Evolutionary conservation across 106 monocot genomes (phyloP).

Genomic region (Gastrodia elata): DNA sequence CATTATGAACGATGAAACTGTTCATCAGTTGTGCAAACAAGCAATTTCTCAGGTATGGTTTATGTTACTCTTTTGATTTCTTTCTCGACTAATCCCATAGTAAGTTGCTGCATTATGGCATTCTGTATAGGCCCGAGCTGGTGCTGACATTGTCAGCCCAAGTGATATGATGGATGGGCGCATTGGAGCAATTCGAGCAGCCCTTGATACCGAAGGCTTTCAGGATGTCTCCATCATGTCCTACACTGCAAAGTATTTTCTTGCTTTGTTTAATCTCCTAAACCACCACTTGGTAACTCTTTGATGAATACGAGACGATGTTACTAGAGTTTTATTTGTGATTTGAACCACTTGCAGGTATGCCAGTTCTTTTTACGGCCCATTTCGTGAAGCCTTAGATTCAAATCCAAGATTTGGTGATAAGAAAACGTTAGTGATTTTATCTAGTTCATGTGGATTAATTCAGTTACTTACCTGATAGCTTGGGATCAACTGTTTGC

Average conservation of each 20-base stretch:
- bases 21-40: conserved; percentile 95
- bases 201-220: conserved; percentile 88
- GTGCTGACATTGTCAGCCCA: conserved; percentile 97
- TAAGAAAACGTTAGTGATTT: conserved; percentile 85
- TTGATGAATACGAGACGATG: not conserved
- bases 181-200: conserved; percentile 67
- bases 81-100: not conserved
- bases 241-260: conserved; percentile 87
- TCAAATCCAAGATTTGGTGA: conserved; percentile 98
- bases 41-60: conserved; percentile 85
- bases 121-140: conserved; percentile 63
- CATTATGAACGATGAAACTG: conserved; percentile 99
- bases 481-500: conserved; percentile 1
- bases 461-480: conserved; percentile 7
- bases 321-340: not conserved
- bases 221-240: conserved; percentile 96
- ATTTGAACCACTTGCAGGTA: conserved; percentile 39
- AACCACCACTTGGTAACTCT: not conserved
- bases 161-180: conserved; percentile 99
- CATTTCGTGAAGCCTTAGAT: conserved; percentile 97
- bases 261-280: not conserved
- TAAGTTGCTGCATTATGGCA: not conserved
- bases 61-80: not conserved
- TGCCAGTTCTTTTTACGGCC: conserved; percentile 98
- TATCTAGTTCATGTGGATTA: not conserved